Evolutionary conservation across 805 yeast genomes (phyloP), one percentile per base, ranked within the genome.

Genomic region (Teunomyces panamensis): DNA sequence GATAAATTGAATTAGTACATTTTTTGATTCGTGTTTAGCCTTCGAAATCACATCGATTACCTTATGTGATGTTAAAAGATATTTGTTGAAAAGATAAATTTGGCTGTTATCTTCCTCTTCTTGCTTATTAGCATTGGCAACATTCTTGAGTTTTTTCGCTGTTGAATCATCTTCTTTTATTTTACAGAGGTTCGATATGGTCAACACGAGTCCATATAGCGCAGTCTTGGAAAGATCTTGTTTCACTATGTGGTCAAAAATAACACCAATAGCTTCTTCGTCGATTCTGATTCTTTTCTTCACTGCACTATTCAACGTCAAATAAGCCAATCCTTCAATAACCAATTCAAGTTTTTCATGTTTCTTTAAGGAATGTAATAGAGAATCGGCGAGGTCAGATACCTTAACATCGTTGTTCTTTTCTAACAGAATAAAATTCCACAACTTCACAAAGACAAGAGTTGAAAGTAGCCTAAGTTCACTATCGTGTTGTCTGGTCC

Each of bases 361-460:
- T 24, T 45, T 43, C 34, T 46, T 50, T 20, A 58, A 32, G 37
- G 51, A 51, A 1, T 35, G 20, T 10, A 49, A 39, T 20, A 58
- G 44, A 4, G 41, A 47, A 9, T 50, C 44, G 27, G 54, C 30
- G 17, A 57, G 46, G 20, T 51, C 49, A 4, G 48, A 26, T 3
- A 53, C 44, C 9, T 45, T 24, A 13, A 34, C 6, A 10, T 28
- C 34, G 20, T n/a, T 42, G n/a, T 34, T 42, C 14, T 49, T 46
- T n/a, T 62, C 67, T 30, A 71, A 59, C 36, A 74, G 68, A 0
- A 78, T 62, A 47, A 75, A 71, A 44, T 75, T 74, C 87, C 87
- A 83, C 2, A 81, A 62, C 58, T 84, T 84, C 5, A 80, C 64
- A n/a, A 81, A 55, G 3, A 77, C 76, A 33, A 81, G 56, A 0